phyloP scores from a whole-genome alignment of 768 basidiomycete species.

The Rhodotorula diobovata region DNA sequence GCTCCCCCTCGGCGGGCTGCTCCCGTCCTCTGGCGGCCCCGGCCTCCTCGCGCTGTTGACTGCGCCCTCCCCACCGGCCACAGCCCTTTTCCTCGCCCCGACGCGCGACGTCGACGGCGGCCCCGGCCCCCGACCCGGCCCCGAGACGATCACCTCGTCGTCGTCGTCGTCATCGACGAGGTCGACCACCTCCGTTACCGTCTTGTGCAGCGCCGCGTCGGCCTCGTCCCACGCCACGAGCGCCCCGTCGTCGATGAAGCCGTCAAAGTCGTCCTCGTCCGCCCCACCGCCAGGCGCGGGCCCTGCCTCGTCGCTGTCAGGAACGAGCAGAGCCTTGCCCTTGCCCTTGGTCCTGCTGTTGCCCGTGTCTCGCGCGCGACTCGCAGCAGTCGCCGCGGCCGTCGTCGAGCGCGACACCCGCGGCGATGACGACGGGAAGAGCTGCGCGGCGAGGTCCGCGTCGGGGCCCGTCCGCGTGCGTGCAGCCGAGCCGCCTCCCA shows the following conservation, averaged over 20 bases:
- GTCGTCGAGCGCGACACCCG: not conserved
- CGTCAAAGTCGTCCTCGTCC: not conserved
- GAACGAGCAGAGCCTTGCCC: not conserved
- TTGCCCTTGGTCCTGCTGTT: too few species aligned
- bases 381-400: not conserved
- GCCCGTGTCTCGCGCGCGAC: too few species aligned
- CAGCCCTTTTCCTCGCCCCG: not conserved
- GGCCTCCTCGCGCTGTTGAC: slow-evolving; percentile 9
- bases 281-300: too few species aligned
- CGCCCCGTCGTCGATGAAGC: not conserved
- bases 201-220: slow-evolving; percentile 54
- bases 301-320: not conserved
- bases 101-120: too few species aligned
- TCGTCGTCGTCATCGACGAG: slow-evolving; percentile 18
- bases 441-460: not conserved
- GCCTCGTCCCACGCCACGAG: not conserved
- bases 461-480: not conserved
- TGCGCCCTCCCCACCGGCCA: not conserved
- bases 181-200: slow-evolving; percentile 56
- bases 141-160: slow-evolving; percentile 17
- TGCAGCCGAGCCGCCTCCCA: not conserved
- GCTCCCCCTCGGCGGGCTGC: slow-evolving; percentile 18
- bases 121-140: too few species aligned
- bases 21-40: slow-evolving; percentile 25
- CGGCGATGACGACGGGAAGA: slow-evolving; percentile 9